These are phyloP conservation scores for Graphiopsis chlorocephala DNA, from an alignment of 2,329 filamentous ascomycete genomes.

Conservation along the genomic window DNA sequence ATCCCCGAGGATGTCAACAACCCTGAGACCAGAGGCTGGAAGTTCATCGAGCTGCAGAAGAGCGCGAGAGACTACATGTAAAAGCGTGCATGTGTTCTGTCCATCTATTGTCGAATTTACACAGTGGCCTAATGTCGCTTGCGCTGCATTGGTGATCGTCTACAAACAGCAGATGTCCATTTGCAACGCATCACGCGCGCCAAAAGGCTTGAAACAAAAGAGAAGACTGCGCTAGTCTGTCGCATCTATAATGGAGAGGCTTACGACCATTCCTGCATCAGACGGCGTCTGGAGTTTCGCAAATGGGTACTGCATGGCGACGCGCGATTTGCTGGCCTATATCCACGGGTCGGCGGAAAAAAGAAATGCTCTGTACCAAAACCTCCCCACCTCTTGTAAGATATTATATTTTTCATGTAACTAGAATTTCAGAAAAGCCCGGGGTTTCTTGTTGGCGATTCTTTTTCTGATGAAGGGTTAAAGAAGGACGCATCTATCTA, in stretches of 20 bases:
- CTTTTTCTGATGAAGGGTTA: not conserved
- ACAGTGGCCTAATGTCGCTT: not conserved
- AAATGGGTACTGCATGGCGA: not conserved
- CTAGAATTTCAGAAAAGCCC: not conserved
- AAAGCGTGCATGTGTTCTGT: not conserved
- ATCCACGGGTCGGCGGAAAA: not conserved
- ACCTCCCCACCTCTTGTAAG: conserved; percentile 7
- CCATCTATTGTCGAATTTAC: not conserved
- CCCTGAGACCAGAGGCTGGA: conserved; percentile 93
- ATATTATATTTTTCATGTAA: not conserved
- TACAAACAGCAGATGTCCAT: not conserved
- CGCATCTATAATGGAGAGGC: not conserved
- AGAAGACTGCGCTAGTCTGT: not conserved
- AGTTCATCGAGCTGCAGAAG: conserved; percentile 98
- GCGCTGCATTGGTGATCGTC: not conserved
- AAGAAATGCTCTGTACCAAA: not conserved
- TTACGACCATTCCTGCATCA: conserved; percentile 1
- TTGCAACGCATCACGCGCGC: not conserved
- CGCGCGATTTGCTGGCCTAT: not conserved
- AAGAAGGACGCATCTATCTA: not conserved
- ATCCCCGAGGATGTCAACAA: conserved; percentile 95
- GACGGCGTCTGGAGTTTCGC: not conserved
- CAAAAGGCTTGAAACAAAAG: not conserved
- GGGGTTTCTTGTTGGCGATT: not conserved
- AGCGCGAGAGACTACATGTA: conserved; percentile 86